These are phyloP conservation scores for Neoboletus brunneissimus DNA, from an alignment of 768 basidiomycete species.

Conservation along the genomic window DNA sequence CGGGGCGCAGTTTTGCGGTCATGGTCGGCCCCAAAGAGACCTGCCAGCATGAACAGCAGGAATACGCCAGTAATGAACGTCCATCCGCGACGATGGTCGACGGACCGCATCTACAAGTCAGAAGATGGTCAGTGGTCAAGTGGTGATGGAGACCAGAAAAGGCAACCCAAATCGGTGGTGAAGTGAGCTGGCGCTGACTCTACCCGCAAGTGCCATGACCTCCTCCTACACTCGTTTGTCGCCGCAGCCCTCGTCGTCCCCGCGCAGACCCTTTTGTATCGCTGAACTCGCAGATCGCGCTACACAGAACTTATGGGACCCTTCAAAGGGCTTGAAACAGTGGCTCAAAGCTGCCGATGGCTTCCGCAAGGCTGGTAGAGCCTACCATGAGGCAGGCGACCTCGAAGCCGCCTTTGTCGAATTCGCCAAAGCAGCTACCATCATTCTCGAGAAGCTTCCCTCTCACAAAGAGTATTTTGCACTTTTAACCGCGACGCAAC, in stretches of 20 bases:
- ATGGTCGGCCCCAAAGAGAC: conserved; percentile 42
- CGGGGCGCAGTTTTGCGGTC: conserved; percentile 2
- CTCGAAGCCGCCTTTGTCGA: conserved; percentile 71
- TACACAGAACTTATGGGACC: conserved; percentile 54
- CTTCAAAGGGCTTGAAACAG: conserved; percentile 57
- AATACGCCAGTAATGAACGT: conserved; percentile 43
- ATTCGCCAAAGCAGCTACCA: conserved; percentile 69
- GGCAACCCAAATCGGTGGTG: conserved; percentile 15
- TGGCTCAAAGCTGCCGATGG: conserved; percentile 65
- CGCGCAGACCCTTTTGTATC: conserved; percentile 55
- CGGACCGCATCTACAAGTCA: conserved; percentile 14
- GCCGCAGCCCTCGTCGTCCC: conserved; percentile 15
- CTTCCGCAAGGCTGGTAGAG: conserved; percentile 54
- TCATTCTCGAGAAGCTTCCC: conserved; percentile 79
- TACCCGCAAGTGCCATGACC: conserved; percentile 19
- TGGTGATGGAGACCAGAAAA: conserved; percentile 13
- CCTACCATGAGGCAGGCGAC: conserved; percentile 47
- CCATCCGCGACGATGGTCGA: conserved; percentile 31
- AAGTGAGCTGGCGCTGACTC: conserved; percentile 17
- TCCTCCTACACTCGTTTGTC: conserved; percentile 18
- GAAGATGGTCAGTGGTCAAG: background rate
- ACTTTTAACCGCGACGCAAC: conserved; percentile 54
- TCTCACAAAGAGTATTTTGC: conserved; percentile 62
- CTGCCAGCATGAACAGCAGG: conserved; percentile 49
- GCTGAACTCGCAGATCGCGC: conserved; percentile 64